Evolutionary conservation across 306 rosid genomes (phyloP).

Genomic region (Adenanthera pavonina): DNA sequence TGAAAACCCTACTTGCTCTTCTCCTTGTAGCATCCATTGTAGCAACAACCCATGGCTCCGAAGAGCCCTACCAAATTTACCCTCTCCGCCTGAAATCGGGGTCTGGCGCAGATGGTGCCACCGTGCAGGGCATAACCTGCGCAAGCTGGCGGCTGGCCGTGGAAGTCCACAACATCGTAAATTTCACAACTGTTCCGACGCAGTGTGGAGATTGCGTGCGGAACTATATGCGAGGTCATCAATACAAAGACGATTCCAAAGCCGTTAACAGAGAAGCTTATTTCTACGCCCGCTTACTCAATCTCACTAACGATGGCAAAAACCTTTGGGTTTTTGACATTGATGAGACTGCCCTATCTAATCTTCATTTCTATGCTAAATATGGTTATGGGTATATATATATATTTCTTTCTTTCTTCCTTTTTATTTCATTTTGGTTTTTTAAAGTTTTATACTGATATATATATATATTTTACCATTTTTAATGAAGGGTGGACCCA

Average conservation of each 20-base stretch:
- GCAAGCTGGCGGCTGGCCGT: conserved; percentile 69
- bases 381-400: neutral
- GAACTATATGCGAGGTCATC: conserved; percentile 50
- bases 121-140: conserved; percentile 40
- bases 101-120: neutral
- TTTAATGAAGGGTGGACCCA: conserved; percentile 33
- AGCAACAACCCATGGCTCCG: neutral
- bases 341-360: conserved; percentile 66
- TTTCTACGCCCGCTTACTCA: conserved; percentile 30
- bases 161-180: conserved; percentile 56
- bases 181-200: conserved; percentile 47
- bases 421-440: neutral
- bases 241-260: conserved; percentile 56
- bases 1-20: neutral
- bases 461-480: neutral
- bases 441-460: neutral
- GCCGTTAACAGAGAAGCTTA: conserved; percentile 40
- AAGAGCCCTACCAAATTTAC: conserved; percentile 35
- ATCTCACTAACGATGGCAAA: conserved; percentile 33
- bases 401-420: neutral
- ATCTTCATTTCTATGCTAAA: conserved; percentile 51
- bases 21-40: neutral
- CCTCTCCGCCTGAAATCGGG: conserved; percentile 48
- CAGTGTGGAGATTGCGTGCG: conserved; percentile 55
- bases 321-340: conserved; percentile 56